Percentiles rank a stretch among this genome's conserved stretches.
These are phyloP conservation scores for Pezicula radicicola DNA, from an alignment of 2,329 filamentous ascomycete genomes.

Conservation along the genomic window DNA sequence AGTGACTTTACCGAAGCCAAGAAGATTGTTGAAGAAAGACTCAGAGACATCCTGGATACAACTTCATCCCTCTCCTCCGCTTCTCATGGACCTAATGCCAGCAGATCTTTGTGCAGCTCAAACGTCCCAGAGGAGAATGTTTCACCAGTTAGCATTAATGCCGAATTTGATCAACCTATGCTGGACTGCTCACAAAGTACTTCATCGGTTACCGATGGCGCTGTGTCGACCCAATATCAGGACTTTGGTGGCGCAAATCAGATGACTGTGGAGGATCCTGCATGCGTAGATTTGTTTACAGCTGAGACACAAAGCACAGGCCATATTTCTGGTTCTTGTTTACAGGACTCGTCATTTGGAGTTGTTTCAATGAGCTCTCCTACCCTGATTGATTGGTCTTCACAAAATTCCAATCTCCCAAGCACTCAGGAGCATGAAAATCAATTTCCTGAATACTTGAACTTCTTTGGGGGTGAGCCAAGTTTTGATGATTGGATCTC, in stretches of 20 bases:
- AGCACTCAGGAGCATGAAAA: neutral
- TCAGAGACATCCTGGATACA: conserved; percentile 1
- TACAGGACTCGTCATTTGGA: neutral
- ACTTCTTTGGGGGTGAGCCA: neutral
- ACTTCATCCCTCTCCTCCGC: neutral
- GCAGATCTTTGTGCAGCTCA: neutral
- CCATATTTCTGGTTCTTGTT: neutral
- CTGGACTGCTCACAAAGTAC: neutral
- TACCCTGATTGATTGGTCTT: neutral
- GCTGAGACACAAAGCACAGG: neutral
- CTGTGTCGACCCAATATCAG: neutral
- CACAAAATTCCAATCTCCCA: neutral
- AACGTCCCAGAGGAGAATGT: neutral
- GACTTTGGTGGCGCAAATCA: neutral
- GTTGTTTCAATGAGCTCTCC: neutral
- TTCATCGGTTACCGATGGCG: neutral
- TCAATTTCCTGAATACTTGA: conserved; percentile 1
- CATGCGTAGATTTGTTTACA: neutral
- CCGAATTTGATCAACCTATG: neutral
- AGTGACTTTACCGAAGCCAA: conserved; percentile 1
- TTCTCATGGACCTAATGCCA: neutral
- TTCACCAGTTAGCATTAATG: neutral
- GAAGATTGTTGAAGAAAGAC: conserved; percentile 1
- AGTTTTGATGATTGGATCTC: neutral
- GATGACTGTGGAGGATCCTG: neutral